phyloP scores from a whole-genome alignment of 805 yeast species.

The Candida corydali region DNA sequence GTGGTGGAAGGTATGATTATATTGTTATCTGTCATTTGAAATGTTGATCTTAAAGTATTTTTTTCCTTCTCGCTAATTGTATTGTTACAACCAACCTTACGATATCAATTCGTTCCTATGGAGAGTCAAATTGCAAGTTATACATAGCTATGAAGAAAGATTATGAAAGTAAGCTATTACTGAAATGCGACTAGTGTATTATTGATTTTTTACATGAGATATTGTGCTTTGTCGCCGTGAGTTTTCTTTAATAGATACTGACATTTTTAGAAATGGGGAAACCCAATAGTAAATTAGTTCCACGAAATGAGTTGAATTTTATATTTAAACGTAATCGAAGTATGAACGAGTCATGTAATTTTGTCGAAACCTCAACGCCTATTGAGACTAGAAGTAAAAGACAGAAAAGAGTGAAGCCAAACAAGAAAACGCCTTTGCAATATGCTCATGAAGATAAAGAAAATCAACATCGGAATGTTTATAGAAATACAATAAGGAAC shows the following conservation, averaged over 20 bases:
- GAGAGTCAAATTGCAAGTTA: no score
- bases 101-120: no score
- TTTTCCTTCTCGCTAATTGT: neutral
- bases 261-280: no score
- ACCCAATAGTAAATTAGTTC: no score
- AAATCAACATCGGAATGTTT: neutral
- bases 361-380: conserved; percentile 5
- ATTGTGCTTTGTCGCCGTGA: no score
- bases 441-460: conserved; percentile 2
- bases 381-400: neutral
- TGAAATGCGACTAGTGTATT: no score
- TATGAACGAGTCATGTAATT: conserved; percentile 1
- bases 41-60: neutral
- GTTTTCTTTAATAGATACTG: no score
- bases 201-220: no score
- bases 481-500: neutral
- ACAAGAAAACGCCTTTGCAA: neutral
- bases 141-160: conserved; percentile 2
- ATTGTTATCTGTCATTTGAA: conserved; percentile 14
- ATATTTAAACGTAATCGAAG: neutral
- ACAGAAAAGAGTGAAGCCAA: neutral
- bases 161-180: neutral
- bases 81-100: neutral
- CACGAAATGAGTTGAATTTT: conserved; percentile 3
- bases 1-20: conserved; percentile 29